Evolutionary conservation across 2,329 filamentous ascomycete genomes (phyloP).

Genomic region (Colletotrichum zoysiae): DNA sequence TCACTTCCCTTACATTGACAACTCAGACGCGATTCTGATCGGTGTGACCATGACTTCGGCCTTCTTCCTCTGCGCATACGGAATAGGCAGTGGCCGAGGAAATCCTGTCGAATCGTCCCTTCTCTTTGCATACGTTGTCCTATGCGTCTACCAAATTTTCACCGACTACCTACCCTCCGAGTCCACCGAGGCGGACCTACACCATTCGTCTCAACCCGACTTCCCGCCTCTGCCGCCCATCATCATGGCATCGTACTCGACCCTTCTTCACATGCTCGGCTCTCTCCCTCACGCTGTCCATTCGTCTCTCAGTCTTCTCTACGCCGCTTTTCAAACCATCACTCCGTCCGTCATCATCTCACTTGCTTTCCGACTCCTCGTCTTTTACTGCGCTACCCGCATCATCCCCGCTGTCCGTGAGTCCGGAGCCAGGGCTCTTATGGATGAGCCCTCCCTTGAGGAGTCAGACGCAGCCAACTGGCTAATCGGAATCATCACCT

Average conservation of each 20-base stretch:
- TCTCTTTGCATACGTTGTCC: slow-evolving; percentile 84
- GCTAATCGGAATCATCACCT: slow-evolving; percentile 85
- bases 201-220: slow-evolving; percentile 75
- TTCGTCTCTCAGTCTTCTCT: slow-evolving; percentile 86
- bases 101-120: slow-evolving; percentile 70
- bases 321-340: slow-evolving; percentile 93
- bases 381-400: slow-evolving; percentile 93
- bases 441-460: slow-evolving; percentile 86
- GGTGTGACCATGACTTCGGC: slow-evolving; percentile 93
- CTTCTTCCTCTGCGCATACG: slow-evolving; percentile 92
- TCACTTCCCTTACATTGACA: slow-evolving; percentile 92
- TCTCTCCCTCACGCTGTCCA: slow-evolving; percentile 86
- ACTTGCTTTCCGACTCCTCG: slow-evolving; percentile 90
- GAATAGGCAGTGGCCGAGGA: slow-evolving; percentile 91
- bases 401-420: slow-evolving; percentile 96
- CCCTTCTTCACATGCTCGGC: slow-evolving; percentile 85
- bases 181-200: slow-evolving; percentile 65
- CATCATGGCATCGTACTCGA: slow-evolving; percentile 98
- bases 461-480: slow-evolving; percentile 86
- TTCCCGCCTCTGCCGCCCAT: slow-evolving; percentile 97
- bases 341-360: slow-evolving; percentile 97
- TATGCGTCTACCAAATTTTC: slow-evolving; percentile 99
- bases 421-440: slow-evolving; percentile 83
- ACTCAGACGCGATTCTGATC: slow-evolving; percentile 91
- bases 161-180: slow-evolving; percentile 93